These are phyloP conservation scores for Trifolium fragiferum DNA, from an alignment of 306 rosid genomes.

Conservation along the genomic window DNA sequence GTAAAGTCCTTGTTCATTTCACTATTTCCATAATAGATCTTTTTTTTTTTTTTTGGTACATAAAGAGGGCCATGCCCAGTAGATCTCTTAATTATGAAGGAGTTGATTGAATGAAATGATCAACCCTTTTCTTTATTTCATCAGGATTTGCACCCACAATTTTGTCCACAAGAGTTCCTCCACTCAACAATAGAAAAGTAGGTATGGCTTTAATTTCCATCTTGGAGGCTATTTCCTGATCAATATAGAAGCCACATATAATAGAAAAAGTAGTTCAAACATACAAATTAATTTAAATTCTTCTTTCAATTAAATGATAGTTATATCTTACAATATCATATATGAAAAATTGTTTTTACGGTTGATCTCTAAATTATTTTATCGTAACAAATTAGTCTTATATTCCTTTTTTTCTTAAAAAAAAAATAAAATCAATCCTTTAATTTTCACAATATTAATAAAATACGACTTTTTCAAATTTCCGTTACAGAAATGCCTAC, in stretches of 20 bases:
- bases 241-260: neutral
- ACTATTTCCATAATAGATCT: neutral
- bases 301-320: neutral
- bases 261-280: neutral
- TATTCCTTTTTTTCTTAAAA: too few relatives aligned
- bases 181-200: constrained; percentile 43
- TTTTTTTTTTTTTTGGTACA: too few relatives aligned
- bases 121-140: constrained; percentile 48
- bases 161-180: constrained; percentile 43
- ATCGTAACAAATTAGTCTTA: too few relatives aligned
- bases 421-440: too few relatives aligned
- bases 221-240: constrained; percentile 50
- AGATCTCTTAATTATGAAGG: too few relatives aligned
- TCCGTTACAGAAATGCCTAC: too few relatives aligned
- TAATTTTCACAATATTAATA: too few relatives aligned
- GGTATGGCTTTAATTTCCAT: constrained; percentile 62
- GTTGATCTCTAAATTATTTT: too few relatives aligned
- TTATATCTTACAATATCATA: neutral
- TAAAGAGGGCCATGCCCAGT: too few relatives aligned
- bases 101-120: constrained; percentile 40
- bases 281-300: neutral
- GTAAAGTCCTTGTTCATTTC: constrained; percentile 18
- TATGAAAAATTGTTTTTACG: neutral
- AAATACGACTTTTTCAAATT: too few relatives aligned
- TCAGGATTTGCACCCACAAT: constrained; percentile 62